Evolutionary conservation across 306 rosid genomes (phyloP).

Genomic region (Vigna radiata): DNA sequence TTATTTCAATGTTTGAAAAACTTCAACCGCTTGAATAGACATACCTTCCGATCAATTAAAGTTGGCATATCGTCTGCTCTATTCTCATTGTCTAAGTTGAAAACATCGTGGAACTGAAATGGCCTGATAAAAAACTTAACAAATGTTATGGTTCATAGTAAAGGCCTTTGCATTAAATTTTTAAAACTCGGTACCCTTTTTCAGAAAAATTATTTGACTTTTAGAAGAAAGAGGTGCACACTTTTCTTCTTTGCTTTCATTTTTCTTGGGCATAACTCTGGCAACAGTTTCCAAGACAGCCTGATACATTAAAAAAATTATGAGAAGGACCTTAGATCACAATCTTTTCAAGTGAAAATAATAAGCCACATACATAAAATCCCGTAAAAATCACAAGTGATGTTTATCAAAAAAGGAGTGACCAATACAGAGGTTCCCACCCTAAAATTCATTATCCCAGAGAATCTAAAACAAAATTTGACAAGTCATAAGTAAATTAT

Average conservation of each 20-base stretch:
- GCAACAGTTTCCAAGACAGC: constrained; percentile 98
- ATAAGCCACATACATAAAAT: constrained; percentile 27
- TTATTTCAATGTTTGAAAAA: constrained; percentile 32
- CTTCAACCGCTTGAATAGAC: constrained; percentile 40
- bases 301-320: constrained; percentile 55
- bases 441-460: constrained; percentile 6
- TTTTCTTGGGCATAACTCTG: constrained; percentile 90
- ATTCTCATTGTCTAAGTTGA: constrained; percentile 87
- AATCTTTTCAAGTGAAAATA: constrained; percentile 23
- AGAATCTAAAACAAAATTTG: constrained; percentile 14
- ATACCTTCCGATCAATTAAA: constrained; percentile 87
- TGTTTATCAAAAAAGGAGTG: not conserved
- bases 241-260: constrained; percentile 95
- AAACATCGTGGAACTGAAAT: constrained; percentile 93
- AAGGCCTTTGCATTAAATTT: constrained; percentile 20
- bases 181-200: constrained; percentile 38
- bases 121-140: constrained; percentile 63
- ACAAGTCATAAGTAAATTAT: not conserved
- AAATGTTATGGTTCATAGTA: constrained; percentile 35
- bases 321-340: constrained; percentile 37
- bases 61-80: constrained; percentile 93
- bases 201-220: constrained; percentile 37
- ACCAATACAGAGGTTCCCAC: constrained; percentile 1
- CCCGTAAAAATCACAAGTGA: not conserved
- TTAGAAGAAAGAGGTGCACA: constrained; percentile 59